A percentile compares a stretch with the other conserved stretches of the same genome.
phyloP scores from a whole-genome alignment of 2,329 filamentous ascomycete species.

The Phoma herbarum region DNA sequence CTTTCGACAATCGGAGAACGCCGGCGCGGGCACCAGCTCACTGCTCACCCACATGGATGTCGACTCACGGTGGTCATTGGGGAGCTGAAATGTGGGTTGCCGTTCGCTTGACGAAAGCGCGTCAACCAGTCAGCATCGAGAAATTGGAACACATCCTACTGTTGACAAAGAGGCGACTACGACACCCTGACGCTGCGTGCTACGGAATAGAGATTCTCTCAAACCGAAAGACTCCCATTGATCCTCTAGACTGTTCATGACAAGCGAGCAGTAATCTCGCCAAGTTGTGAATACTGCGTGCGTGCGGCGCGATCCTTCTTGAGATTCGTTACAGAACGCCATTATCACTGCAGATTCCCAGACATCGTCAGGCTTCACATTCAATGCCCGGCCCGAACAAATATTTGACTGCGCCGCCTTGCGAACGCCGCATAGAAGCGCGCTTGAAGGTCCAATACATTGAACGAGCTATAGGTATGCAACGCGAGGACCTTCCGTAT shows the following conservation, averaged over 20 bases:
- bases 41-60: slow-evolving; percentile 7
- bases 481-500: slow-evolving; percentile 13
- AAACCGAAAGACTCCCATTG: background rate
- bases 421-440: slow-evolving; percentile 8
- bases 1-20: slow-evolving; percentile 15
- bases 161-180: slow-evolving; percentile 9
- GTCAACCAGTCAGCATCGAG: slow-evolving; percentile 17
- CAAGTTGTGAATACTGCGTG: background rate
- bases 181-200: slow-evolving; percentile 1
- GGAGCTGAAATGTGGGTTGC: slow-evolving; percentile 18
- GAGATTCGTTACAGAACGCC: slow-evolving; percentile 6
- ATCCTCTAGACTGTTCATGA: background rate
- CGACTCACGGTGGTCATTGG: slow-evolving; percentile 14
- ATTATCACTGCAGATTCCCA: slow-evolving; percentile 7
- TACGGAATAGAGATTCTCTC: background rate
- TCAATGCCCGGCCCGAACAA: slow-evolving; percentile 5
- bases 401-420: background rate
- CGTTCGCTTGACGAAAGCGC: slow-evolving; percentile 15
- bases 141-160: slow-evolving; percentile 2
- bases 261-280: slow-evolving; percentile 3
- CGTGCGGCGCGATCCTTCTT: background rate
- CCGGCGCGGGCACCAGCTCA: slow-evolving; percentile 14
- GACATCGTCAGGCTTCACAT: background rate
- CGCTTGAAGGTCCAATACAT: slow-evolving; percentile 9
- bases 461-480: slow-evolving; percentile 9